Evolutionary conservation across 2,329 filamentous ascomycete species (phyloP), one percentile per base, ranked within the genome.

Genomic region (Ophiostoma sp.): DNA sequence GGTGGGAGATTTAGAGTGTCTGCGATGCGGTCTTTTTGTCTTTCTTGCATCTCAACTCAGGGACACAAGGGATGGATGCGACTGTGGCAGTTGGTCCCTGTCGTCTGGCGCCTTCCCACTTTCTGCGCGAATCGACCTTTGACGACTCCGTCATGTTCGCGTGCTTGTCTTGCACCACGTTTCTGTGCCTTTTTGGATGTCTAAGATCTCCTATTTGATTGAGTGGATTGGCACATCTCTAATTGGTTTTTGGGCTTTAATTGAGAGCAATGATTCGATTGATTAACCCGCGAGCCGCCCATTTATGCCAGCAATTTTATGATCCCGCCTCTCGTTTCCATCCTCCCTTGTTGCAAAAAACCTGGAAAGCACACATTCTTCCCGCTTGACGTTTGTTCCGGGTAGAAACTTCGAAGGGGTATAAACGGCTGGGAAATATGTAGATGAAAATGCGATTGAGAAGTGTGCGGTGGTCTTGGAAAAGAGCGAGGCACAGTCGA

Each of bases 201-300:
- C 9, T 22, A 28, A 28, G n/a, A n/a, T 66, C 39, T 33, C 28
- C 42, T 15, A 12, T 9, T 11, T 42, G 7, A 48, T 42, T 39
- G 42, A 50, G 12, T 50, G 48, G 66, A 39, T 17, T 69, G 31
- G 66, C 48, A 12, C n/a, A 50, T 66, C 36, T 66, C 39, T 64
- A 15, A 64, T 64, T 15, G 33, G 25, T 25, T 22, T 59, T 48
- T 9, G 50, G n/a, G 9, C 8, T 55, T 42, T 22, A 8, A 42
- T 63, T 33, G 33, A 6, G 33, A 42, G 15, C 7, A 66, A 17
- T 31, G 45, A 50, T 52, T 8, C 11, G 19, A 25, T 69, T 33
- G 28, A 36, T 69, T 55, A 25, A 57, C n/a, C 25, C 66, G 66
- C 48, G 19, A 69, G 48, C 66, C 66, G 48, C 45, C 48, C 31